Conservation (phyloP, 2,329 filamentous ascomycete species). For the Aspergillus tubingensis region DNA sequence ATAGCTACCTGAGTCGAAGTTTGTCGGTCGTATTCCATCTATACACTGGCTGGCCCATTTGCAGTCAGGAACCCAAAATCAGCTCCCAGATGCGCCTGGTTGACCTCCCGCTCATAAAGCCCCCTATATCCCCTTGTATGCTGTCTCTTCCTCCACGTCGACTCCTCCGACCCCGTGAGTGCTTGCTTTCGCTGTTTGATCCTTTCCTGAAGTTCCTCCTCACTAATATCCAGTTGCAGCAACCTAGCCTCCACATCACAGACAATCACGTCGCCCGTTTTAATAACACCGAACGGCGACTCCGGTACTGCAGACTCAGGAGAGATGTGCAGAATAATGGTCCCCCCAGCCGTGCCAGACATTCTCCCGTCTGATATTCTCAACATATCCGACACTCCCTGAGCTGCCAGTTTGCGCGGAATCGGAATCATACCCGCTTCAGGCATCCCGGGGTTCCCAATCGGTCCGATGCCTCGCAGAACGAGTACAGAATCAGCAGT, state of each 20-base stretch:
- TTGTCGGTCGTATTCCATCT: not conserved
- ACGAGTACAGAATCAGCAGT: constrained; percentile 49
- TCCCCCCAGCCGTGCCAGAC: constrained; percentile 57
- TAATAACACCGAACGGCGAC: constrained; percentile 31
- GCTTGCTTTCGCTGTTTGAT: constrained; percentile 21
- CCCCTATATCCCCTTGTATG: constrained; percentile 40
- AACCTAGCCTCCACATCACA: no score
- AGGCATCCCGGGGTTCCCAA: constrained; percentile 56
- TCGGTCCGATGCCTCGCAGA: constrained; percentile 52
- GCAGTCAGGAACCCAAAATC: constrained; percentile 43
- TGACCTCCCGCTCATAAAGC: constrained; percentile 45
- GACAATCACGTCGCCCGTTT: no score
- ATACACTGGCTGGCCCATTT: constrained; percentile 11
- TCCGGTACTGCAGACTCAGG: constrained; percentile 53
- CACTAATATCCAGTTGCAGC: constrained; percentile 44
- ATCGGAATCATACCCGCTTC: constrained; percentile 56
- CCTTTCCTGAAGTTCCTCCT: constrained; percentile 43
- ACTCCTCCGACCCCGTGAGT: not conserved
- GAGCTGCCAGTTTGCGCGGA: constrained; percentile 49
- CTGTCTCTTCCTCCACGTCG: constrained; percentile 24
- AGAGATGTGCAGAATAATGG: constrained; percentile 55
- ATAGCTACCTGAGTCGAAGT: no score
- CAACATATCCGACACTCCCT: constrained; percentile 56
- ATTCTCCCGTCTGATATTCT: constrained; percentile 57
- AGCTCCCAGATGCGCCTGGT: constrained; percentile 43